Base-by-base conservation (phyloP, 768 basidiomycete genomes). In the Trametes gibbosa region DNA sequence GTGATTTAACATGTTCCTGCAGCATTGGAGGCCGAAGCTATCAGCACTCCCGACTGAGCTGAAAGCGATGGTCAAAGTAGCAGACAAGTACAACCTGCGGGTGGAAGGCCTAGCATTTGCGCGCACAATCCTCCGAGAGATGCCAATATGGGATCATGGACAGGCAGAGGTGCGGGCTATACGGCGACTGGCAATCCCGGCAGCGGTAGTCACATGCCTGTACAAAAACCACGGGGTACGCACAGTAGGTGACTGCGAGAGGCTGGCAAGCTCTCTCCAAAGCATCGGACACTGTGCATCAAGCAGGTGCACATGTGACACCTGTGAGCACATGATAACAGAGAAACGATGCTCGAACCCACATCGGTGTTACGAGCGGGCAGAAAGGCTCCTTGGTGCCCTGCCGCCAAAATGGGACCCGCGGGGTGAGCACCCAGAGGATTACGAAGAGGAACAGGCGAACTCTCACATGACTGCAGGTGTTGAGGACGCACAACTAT, bases 321-420 rank as follows among this genome's bases (percentile, higher is more conserved):
- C 17, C 6, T 57, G 56, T 17, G 40, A 25, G 19, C 1, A 13
- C 3, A 4, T 32, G 4, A 21, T 25, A 5, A 27, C n/a, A 1
- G 7, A 24, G 0, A 7, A 40, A 0, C 0, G 12, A 3, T 57
- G 56, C 13, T 35, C 19, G 3, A 32, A 50, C 40, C 56, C 56
- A 6, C 35, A 50, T 13, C 3, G 17, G 14, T 57, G 56, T 29
- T 23, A 7, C 21, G 2, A 2, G n/a, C 29, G 25, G 23, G 56
- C 56, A 13, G 13, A 29, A 14, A 6, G 24, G 2, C 10, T 57
- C 8, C 4, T 57, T 12, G 39, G 29, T 16, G 2, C 19, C 4
- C 39, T 57, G 8, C 56, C 56, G 1, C 25, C n/a, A 5, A 41
- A 42, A 14, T 57, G 56, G 56, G 48, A 57, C 48, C 56, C 56